These are phyloP conservation scores for Pseudozyma sp. DNA, from an alignment of 1,284 basidiomycete genomes.

Conservation along the genomic window DNA sequence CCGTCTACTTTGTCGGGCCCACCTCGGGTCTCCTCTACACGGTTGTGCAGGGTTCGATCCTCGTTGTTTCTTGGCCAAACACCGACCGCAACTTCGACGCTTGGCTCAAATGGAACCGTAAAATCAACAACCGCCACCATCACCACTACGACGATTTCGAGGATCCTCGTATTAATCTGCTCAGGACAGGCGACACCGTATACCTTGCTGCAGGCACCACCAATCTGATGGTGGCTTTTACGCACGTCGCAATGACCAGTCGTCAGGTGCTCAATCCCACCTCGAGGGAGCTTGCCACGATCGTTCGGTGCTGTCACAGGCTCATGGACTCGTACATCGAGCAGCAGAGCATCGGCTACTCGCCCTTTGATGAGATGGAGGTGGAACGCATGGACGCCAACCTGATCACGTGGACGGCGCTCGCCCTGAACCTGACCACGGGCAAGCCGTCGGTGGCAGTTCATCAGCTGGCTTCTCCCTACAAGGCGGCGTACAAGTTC, in stretches of 20 bases:
- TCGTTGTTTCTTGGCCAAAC: slow-evolving; percentile 31
- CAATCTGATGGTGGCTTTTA: slow-evolving; percentile 24
- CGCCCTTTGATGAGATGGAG: slow-evolving; percentile 26
- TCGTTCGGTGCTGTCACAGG: slow-evolving; percentile 12
- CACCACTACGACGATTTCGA: slow-evolving; percentile 24
- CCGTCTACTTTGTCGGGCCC: slow-evolving; percentile 14
- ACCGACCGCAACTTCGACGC: slow-evolving; percentile 21
- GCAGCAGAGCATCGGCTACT: slow-evolving; percentile 17
- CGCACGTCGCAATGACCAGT: slow-evolving; percentile 30
- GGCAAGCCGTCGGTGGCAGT: background rate
- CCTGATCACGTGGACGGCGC: slow-evolving; percentile 6
- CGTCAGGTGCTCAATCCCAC: slow-evolving; percentile 26
- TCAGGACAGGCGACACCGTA: slow-evolving; percentile 31
- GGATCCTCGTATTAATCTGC: slow-evolving; percentile 19
- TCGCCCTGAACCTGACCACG: slow-evolving; percentile 2
- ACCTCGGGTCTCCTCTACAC: slow-evolving; percentile 23
- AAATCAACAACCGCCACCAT: background rate
- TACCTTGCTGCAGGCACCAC: slow-evolving; percentile 23
- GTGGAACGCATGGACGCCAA: slow-evolving; percentile 17
- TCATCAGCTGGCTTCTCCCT: background rate
- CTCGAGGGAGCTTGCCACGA: slow-evolving; percentile 7
- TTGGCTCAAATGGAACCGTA: slow-evolving; percentile 15
- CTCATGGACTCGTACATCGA: slow-evolving; percentile 27
- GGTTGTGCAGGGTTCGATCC: slow-evolving; percentile 27
- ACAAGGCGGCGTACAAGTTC: background rate